Evolutionary conservation across 257 asterid species (phyloP), one percentile per base, ranked within the genome.

Genomic region (Jacaranda mimosifolia): DNA sequence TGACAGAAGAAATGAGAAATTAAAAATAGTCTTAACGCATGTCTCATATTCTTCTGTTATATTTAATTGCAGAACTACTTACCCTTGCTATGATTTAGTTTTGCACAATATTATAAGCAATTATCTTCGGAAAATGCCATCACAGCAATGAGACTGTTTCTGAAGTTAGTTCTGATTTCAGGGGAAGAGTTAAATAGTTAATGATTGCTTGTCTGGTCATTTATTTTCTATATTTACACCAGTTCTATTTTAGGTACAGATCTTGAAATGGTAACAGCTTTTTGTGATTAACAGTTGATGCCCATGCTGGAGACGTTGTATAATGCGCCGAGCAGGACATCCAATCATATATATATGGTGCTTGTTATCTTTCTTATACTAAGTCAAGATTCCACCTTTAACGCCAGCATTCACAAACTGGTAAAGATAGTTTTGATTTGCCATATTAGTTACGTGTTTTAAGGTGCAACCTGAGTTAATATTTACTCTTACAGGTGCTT

Each of bases 331-430:
- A 86, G 81, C 72, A 90, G 94, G 91, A 84, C 96, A 6, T 83
- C 98, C 72, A 93, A 93, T 84, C 98, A 91, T 81, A 93, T 96
- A 38, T 93, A 96, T 79, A 93, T 96, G 98, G 97, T 96, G 85
- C 89, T 96, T 73, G 87, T 96, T 57, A 84, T 91, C 75, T 86
- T 94, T 80, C 98, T 94, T 76, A 92, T 94, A 73, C 92, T 94
- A 60, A 90, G 99, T 88, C 99, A 94, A 82, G 99, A 92, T 87
- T 90, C 97, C 77, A 91, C 97, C 58, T 92, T 92, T 88, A 94
- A 88, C 58, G 92, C 94, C 73, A 87, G 96, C 86, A 87, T 94
- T 65, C 94, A 94, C 87, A 92, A 88, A 86, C 84, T 86, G 93
- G 98, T 94, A 83, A 75, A 78, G 65, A 83, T 76, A 40, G 56